phyloP scores from a whole-genome alignment of 345 rosid species.

The Euphorbia peplus region DNA sequence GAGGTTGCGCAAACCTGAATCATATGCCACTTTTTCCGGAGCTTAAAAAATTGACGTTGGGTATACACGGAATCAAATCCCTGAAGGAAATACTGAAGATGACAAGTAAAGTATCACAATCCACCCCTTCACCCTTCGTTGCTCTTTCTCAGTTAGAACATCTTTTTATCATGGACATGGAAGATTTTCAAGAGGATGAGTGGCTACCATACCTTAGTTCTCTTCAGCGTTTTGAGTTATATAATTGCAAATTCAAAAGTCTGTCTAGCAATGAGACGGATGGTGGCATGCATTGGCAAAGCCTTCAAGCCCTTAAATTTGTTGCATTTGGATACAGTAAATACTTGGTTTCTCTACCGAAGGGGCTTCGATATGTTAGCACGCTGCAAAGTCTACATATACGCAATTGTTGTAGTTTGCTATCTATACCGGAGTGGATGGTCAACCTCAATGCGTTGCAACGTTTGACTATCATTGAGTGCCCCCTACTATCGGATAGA shows the following conservation, averaged over 20 bases:
- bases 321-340: neutral
- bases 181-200: neutral
- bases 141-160: too few species aligned
- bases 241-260: neutral
- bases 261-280: neutral
- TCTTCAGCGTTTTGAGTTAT: neutral
- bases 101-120: too few species aligned
- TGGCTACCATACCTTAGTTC: slow-evolving; percentile 7
- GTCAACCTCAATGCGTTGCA: neutral
- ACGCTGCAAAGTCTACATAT: neutral
- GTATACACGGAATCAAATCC: neutral
- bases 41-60: neutral
- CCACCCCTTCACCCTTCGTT: too few species aligned
- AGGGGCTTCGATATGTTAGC: slow-evolving; percentile 5
- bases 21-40: slow-evolving; percentile 19
- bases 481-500: neutral
- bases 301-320: slow-evolving; percentile 5
- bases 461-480: neutral
- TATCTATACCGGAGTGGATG: slow-evolving; percentile 6
- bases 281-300: slow-evolving; percentile 4
- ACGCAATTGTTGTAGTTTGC: neutral
- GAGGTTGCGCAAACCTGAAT: neutral
- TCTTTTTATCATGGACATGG: neutral
- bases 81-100: neutral
- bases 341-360: slow-evolving; percentile 12